Evolutionary conservation across 164 flowering plant species (phyloP).

Genomic region (Stephania yunnanensis): DNA sequence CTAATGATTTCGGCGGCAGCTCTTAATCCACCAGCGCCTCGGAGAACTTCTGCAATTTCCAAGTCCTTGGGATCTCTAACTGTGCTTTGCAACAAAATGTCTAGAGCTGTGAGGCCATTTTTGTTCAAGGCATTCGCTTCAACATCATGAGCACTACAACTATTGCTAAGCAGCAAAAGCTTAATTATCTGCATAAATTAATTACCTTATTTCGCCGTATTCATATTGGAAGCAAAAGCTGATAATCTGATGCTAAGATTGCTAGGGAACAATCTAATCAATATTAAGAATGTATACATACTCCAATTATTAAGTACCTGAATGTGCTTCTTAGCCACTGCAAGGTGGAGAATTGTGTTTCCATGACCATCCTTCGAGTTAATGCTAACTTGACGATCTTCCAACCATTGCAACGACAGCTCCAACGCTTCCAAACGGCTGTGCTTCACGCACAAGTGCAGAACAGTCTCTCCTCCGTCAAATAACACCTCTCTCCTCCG

Average conservation of each 20-base stretch:
- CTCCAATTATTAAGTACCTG: no score
- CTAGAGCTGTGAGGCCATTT: neutral
- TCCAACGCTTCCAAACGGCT: neutral
- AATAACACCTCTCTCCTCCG: neutral
- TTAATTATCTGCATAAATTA: neutral
- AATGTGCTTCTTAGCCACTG: no score
- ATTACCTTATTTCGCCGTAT: neutral
- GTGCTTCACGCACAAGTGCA: constrained; percentile 19
- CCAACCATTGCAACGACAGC: neutral
- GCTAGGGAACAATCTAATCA: no score
- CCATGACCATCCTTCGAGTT: constrained; percentile 6
- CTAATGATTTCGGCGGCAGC: no score
- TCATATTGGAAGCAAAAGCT: no score
- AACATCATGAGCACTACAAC: neutral
- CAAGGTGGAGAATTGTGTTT: no score
- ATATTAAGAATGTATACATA: no score
- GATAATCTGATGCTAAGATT: no score
- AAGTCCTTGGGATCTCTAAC: neutral
- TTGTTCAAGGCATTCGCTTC: neutral
- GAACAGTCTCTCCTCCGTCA: constrained; percentile 19
- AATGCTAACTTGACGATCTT: neutral
- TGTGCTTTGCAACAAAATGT: neutral
- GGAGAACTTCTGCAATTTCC: neutral
- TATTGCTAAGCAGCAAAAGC: neutral
- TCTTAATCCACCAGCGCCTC: neutral